Evolutionary conservation across 495 filamentous ascomycete species (phyloP), one percentile per base, ranked within the genome.

Genomic region (Chaetomium tenue): DNA sequence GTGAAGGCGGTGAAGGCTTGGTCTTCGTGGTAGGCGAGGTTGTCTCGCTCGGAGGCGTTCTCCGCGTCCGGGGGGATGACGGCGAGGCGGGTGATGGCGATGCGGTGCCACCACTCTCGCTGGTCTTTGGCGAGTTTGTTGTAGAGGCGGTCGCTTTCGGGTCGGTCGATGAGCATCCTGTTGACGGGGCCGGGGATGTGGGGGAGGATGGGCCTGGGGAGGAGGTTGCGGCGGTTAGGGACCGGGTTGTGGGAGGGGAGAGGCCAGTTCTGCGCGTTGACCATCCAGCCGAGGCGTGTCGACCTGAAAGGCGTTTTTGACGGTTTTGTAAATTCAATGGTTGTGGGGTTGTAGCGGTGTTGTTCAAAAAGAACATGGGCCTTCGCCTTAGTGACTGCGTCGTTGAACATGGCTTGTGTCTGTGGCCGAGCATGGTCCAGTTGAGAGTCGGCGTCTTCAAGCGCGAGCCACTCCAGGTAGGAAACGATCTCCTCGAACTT

Each of bases 381-480:
- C 33, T 57, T 63, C 2, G 66, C 63, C 66, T 69, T 73, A 23
- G 46, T 28, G 50, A 71, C 60, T 0, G 66, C 72, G 9, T 72
- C 68, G 11, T 65, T 47, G 46, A 70, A 71, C 61, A 72, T 54
- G 44, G 40, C 54, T n/a, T 58, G 50, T 0, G 72, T 72, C 33
- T 25, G 22, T 6, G 18, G 20, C n/a, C 48, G 52, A 28, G 72
- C 71, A 3, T 63, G 50, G 1, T 44, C 16, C 16, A 74, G 61
- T 57, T 72, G 72, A 0, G 54, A 13, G 16, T 52, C 25, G 13
- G 55, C 37, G 58, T 72, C 70, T 5, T 66, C 62, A 1, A 28
- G 16, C 6, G 60, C 58, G 16, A 77, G 70, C 69, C 74, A 72
- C 26, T 62, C 13, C 47, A 75, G 68, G 60, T 76, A 78, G 25